Evolutionary conservation across 163 green algal genomes (phyloP), one percentile per base, ranked within the genome.

Genomic region (Trebouxiophyceae sp.): DNA sequence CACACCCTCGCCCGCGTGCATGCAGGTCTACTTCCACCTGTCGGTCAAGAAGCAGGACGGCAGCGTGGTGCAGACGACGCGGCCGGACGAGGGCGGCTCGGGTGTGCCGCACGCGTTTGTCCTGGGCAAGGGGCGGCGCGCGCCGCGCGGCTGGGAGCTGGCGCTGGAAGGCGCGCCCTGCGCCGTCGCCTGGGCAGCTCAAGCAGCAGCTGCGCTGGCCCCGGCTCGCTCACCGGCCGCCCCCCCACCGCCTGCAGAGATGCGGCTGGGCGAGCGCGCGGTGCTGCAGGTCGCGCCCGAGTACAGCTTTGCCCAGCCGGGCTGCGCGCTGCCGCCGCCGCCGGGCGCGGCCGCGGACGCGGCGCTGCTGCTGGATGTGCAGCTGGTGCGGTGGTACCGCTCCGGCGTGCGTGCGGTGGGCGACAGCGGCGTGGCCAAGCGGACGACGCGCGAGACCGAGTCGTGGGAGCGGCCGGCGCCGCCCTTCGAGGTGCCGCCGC

Each of bases 61-160:
- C 4, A 57, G 78, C 23, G 73, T 88, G 56, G 33, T 89, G 34
- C 67, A 77, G 50, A 87, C 65, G 50, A 93, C 79, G 2, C 57
- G 68, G 12, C 27, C 24, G 8, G 78, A 83, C 2, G 68, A 89
- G 33, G 84, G 78, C 8, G 87, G 86, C 34, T 59, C 60, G 22
- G 84, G 87, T 0, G 62, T 82, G 34, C 79, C 87, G 1, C 65
- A 80, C 8, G 73, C 81, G 0, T 88, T 89, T 62, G 31, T 88
- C 32, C 24, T 93, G 63, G 80, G 81, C 54, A 83, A 82, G 46
- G 82, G 81, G n/a, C 27, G 55, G 8, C 65, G 80, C 5, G 70
- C 70, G 31, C 86, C 85, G 8, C 70, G 85, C 2, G 78, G 73
- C 24, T 85, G 88, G 82, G 86, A 93, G 77, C 70, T 93, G 7